phyloP scores from a whole-genome alignment of 148 eudicot species.

The Oxyria digyna region DNA sequence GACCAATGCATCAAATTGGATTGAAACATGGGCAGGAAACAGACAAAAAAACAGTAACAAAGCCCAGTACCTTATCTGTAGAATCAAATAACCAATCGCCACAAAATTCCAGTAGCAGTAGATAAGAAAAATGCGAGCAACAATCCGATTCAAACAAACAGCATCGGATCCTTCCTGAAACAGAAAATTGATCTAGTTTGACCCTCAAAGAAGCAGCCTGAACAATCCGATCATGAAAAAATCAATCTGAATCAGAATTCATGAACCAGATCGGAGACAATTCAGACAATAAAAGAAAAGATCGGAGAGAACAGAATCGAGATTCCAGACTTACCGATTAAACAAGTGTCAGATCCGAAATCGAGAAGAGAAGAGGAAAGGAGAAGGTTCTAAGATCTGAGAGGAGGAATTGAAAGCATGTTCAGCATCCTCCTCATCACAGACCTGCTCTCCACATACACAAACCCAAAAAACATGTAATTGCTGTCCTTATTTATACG shows the following conservation, averaged over 20 bases:
- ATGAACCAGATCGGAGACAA: constrained; percentile 4
- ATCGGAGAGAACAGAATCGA: neutral
- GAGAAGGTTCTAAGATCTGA: constrained; percentile 11
- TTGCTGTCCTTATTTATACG: neutral
- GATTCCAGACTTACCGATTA: neutral
- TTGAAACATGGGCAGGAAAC: neutral
- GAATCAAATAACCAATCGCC: constrained; percentile 16
- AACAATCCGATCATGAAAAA: constrained; percentile 7
- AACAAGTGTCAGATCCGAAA: constrained; percentile 9
- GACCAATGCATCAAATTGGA: constrained; percentile 5
- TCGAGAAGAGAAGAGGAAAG: neutral
- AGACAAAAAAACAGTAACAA: neutral
- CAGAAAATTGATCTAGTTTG: neutral
- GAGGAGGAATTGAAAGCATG: constrained; percentile 10
- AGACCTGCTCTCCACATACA: constrained; percentile 9
- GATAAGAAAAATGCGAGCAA: constrained; percentile 12
- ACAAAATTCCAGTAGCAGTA: constrained; percentile 10
- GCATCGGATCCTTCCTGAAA: constrained; percentile 23
- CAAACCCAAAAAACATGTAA: neutral
- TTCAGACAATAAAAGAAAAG: neutral
- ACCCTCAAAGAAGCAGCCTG: constrained; percentile 3
- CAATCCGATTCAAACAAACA: constrained; percentile 21
- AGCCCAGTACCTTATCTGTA: constrained; percentile 14
- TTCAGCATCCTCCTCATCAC: constrained; percentile 13
- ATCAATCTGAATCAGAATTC: neutral